Conservation (phyloP, 768 basidiomycete genomes). For the Tephrocybe sp. region DNA sequence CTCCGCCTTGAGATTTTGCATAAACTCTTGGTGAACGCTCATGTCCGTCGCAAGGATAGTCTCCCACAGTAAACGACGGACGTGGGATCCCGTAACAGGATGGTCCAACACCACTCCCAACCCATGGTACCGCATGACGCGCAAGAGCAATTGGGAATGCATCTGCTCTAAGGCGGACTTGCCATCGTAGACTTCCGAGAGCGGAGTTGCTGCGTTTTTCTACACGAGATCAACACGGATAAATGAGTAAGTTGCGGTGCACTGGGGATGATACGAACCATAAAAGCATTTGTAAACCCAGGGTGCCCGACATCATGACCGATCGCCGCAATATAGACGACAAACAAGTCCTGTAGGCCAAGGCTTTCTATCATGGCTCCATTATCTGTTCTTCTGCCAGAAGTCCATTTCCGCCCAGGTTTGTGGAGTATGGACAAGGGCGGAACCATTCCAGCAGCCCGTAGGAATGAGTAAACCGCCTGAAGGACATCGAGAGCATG, state of each 20-base stretch:
- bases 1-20: constrained; percentile 57
- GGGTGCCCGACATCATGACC: constrained; percentile 99
- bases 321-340: constrained; percentile 87
- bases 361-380: constrained; percentile 43
- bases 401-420: constrained; percentile 42
- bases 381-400: constrained; percentile 32
- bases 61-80: constrained; percentile 74
- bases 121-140: constrained; percentile 78
- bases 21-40: constrained; percentile 85
- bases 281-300: constrained; percentile 89
- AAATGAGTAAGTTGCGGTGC: constrained; percentile 3
- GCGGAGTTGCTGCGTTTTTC: constrained; percentile 92
- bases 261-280: constrained; percentile 53
- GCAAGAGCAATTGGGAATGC: constrained; percentile 81
- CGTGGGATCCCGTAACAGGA: constrained; percentile 39
- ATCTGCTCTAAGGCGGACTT: constrained; percentile 90
- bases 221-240: constrained; percentile 24
- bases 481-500: constrained; percentile 97
- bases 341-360: constrained; percentile 72
- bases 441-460: constrained; percentile 77
- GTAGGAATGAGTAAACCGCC: constrained; percentile 84
- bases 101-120: constrained; percentile 67
- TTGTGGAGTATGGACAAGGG: constrained; percentile 63
- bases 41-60: constrained; percentile 94
- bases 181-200: constrained; percentile 86